A percentile compares a stretch with the other conserved stretches of the same genome.
Conservation (phyloP, 352 stramenopile genomes). For the Achlya hypogyna region DNA sequence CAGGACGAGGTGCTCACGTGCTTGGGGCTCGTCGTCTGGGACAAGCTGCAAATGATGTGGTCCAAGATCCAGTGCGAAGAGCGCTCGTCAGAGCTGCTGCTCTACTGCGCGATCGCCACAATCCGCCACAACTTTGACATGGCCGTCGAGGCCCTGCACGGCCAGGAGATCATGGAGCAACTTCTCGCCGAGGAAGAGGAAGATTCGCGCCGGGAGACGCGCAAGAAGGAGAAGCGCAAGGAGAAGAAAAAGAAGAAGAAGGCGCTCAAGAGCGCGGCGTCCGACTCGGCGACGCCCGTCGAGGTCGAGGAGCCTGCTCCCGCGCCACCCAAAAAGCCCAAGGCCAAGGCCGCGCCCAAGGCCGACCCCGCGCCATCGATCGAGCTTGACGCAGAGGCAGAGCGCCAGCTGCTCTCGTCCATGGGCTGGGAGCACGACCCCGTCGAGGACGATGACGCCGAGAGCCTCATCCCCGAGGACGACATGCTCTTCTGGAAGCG, state of each 20-base stretch:
- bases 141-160: slow-evolving; percentile 71
- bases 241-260: slow-evolving; percentile 83
- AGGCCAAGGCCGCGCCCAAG: neutral
- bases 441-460: slow-evolving; percentile 58
- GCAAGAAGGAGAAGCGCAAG: slow-evolving; percentile 85
- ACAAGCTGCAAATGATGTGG: slow-evolving; percentile 81
- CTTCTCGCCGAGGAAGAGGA: slow-evolving; percentile 77
- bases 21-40: slow-evolving; percentile 81
- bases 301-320: slow-evolving; percentile 19
- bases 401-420: slow-evolving; percentile 69
- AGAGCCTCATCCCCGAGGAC: slow-evolving; percentile 72
- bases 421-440: slow-evolving; percentile 79
- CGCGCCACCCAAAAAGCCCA: slow-evolving; percentile 23
- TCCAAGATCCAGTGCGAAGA: slow-evolving; percentile 67
- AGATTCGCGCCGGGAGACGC: slow-evolving; percentile 55
- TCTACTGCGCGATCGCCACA: slow-evolving; percentile 67
- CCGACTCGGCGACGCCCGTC: slow-evolving; percentile 32
- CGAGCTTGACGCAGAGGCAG: slow-evolving; percentile 49
- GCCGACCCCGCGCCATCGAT: neutral
- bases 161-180: slow-evolving; percentile 83
- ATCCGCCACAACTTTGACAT: slow-evolving; percentile 77
- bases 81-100: slow-evolving; percentile 63
- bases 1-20: slow-evolving; percentile 83
- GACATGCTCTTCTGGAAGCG: slow-evolving; percentile 83
- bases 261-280: slow-evolving; percentile 41